A percentile compares a stretch with the other conserved stretches of the same genome.
These are phyloP conservation scores for Paraleonurus japonicus DNA, from an alignment of 257 asterid genomes.

Conservation along the genomic window DNA sequence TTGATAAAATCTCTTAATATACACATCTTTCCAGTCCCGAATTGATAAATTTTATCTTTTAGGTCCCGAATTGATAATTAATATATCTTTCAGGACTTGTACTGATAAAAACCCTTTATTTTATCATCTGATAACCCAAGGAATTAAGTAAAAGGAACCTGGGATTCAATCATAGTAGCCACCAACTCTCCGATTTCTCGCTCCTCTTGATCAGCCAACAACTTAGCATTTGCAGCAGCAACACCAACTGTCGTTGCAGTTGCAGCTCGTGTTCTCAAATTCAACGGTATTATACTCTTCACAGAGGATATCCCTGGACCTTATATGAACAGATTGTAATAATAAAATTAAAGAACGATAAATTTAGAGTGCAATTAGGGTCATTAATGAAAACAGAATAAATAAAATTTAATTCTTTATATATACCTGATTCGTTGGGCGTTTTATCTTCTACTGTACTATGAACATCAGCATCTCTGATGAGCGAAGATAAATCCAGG, in stretches of 20 bases:
- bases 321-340: slow-evolving; percentile 35
- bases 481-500: slow-evolving; percentile 14
- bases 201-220: slow-evolving; percentile 94
- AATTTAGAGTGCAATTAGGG: not conserved
- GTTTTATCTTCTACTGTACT: slow-evolving; percentile 38
- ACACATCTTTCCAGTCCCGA: too few relatives aligned
- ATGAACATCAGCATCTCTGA: slow-evolving; percentile 45
- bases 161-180: slow-evolving; percentile 68
- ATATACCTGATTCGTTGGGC: slow-evolving; percentile 49
- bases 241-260: slow-evolving; percentile 88
- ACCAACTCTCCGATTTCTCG: slow-evolving; percentile 67
- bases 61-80: too few relatives aligned
- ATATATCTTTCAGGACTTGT: too few relatives aligned
- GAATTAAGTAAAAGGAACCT: slow-evolving; percentile 46
- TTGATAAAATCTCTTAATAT: too few relatives aligned
- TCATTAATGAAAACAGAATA: slow-evolving; percentile 5
- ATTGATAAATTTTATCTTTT: too few relatives aligned
- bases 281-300: slow-evolving; percentile 57
- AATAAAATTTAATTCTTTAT: not conserved
- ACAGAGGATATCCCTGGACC: slow-evolving; percentile 32
- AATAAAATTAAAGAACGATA: not conserved
- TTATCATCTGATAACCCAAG: not conserved
- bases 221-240: slow-evolving; percentile 88
- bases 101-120: too few relatives aligned
- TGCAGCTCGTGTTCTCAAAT: slow-evolving; percentile 77